Conservation (phyloP, 1,284 basidiomycete genomes). For the Somion occarium region DNA sequence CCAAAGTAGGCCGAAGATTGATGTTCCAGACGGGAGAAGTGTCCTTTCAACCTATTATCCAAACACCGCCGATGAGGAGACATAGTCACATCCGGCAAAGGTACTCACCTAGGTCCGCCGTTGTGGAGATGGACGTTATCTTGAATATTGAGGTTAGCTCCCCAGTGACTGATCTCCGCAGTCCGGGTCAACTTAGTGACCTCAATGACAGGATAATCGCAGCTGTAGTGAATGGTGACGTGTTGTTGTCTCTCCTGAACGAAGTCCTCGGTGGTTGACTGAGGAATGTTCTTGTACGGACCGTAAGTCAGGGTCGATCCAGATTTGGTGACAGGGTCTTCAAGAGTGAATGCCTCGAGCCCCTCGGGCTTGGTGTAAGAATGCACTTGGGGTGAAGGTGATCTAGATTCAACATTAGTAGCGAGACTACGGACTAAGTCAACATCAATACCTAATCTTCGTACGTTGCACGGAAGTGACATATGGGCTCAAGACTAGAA, state of each 20-base stretch:
- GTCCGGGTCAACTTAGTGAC: constrained; percentile 69
- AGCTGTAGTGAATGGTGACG: constrained; percentile 76
- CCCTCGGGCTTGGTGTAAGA: constrained; percentile 63
- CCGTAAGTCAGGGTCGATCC: constrained; percentile 85
- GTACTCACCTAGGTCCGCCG: constrained; percentile 76
- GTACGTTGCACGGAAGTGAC: constrained; percentile 76
- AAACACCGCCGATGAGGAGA: background rate
- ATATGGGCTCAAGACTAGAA: constrained; percentile 82
- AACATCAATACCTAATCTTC: constrained; percentile 67
- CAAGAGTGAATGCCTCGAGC: constrained; percentile 51
- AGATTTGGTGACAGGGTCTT: constrained; percentile 63
- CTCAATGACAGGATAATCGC: constrained; percentile 77
- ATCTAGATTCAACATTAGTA: constrained; percentile 35
- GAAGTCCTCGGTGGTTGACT: constrained; percentile 56
- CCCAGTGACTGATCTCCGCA: constrained; percentile 97
- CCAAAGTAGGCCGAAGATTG: constrained; percentile 73
- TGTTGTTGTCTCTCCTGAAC: constrained; percentile 56
- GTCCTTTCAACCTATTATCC: constrained; percentile 77
- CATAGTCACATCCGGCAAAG: background rate
- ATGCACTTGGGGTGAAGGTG: constrained; percentile 62
- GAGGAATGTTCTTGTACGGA: constrained; percentile 73
- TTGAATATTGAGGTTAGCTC: constrained; percentile 89
- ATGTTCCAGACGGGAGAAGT: constrained; percentile 90
- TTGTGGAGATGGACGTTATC: constrained; percentile 86
- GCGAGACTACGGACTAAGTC: background rate